Evolutionary conservation across 2,329 filamentous ascomycete genomes (phyloP), one percentile per base, ranked within the genome.

Genomic region (Septoria petroselini): DNA sequence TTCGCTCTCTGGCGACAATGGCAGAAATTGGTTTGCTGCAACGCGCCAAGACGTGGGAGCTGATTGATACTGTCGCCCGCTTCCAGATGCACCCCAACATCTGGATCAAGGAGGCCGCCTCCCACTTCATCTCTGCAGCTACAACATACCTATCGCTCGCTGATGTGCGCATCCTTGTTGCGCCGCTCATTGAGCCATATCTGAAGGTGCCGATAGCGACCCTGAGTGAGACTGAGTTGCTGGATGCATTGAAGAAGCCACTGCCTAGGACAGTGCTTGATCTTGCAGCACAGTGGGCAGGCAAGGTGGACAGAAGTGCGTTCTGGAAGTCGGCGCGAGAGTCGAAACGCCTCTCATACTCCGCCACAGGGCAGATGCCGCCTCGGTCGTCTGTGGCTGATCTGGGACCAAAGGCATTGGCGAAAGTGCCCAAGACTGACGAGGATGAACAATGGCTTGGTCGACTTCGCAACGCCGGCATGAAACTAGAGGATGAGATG

Each of bases 361-460:
- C 58, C 4, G 56, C 57, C 1, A 54, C 55, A 3, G 79, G 81
- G 1, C 77, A 81, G 4, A 73, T 78, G 12, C 78, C 78, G n/a
- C 76, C 79, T 8, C 72, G 75, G 2, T 76, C 81, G 53, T 76
- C 79, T 38, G 74, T 78, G 39, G 77, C 74, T 61, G 83, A 85
- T 53, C 66, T 78, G 44, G 76, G 76, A 30, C 67, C 73, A 41
- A 79, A 78, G 60, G 75, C 81, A 7, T 70, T 93, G 21, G 78
- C 75, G 55, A 82, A 81, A 58, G 72, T 86, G 3, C 71, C 79
- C 0, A 91, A 83, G 64, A 95, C 91, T 58, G 90, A 95, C 7
- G 91, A 97, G 67, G 93, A 98, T 64, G 90, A 96, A 55, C 82
- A 90, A 59, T 97, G 93, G 91, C 74, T 98, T n/a, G 76, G 80